These are phyloP conservation scores for Neurospora intermedia DNA, from an alignment of 495 filamentous ascomycete species.

Conservation along the genomic window DNA sequence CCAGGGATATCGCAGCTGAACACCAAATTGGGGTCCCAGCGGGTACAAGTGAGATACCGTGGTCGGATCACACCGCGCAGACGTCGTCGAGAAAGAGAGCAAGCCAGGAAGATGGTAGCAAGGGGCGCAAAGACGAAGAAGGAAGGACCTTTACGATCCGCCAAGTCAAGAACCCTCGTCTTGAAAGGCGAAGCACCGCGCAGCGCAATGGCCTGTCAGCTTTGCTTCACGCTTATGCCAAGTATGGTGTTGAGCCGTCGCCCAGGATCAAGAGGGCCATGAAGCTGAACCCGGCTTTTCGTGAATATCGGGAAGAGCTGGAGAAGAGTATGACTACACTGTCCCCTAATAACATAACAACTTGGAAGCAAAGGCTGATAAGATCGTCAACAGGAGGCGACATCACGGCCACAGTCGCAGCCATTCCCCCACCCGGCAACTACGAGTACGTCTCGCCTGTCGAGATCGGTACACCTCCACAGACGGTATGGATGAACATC, in stretches of 20 bases:
- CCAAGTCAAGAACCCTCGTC: conserved; percentile 35
- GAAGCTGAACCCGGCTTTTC: conserved; percentile 6
- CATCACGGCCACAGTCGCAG: conserved; percentile 32
- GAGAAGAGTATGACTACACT: neutral
- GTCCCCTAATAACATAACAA: fast-evolving
- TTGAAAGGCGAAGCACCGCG: conserved; percentile 5
- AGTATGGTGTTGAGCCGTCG: conserved; percentile 35
- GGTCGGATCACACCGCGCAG: neutral
- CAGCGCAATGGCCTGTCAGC: conserved; percentile 30
- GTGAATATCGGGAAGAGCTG: neutral
- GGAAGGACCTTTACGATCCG: conserved; percentile 36
- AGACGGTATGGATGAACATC: conserved; percentile 53
- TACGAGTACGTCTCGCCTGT: conserved; percentile 55
- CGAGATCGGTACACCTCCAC: conserved; percentile 41
- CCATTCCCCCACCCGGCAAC: conserved; percentile 42
- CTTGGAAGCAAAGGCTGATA: neutral
- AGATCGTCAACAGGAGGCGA: conserved; percentile 17
- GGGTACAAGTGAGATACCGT: neutral
- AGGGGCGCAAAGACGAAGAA: neutral
- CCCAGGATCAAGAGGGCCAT: conserved; percentile 19
- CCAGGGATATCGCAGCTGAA: neutral
- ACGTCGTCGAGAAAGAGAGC: neutral
- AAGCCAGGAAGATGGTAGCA: neutral
- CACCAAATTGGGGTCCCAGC: neutral
- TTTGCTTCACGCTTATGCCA: conserved; percentile 46